Base-by-base conservation (phyloP, 164 flowering plant genomes). In the Piper longum region DNA sequence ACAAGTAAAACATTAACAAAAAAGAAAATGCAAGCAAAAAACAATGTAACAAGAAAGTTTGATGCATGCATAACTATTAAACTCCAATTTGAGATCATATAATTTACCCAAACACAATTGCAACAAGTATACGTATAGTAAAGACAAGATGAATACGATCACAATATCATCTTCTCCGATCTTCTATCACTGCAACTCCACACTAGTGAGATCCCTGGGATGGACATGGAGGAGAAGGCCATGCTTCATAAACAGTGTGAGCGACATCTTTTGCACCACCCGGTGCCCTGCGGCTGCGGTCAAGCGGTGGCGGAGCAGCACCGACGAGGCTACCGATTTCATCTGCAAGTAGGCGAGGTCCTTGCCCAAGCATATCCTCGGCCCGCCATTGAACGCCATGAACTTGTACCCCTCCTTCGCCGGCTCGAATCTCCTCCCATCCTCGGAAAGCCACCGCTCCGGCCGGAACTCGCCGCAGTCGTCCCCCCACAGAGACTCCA, bases 401-500 rank as follows among this genome's bases (percentile, higher is more conserved):
- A 87, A 89, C 74, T 80, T 85, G 72, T 82, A 88, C 4, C 78
- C 76, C 44, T 90, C 97, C 43, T 82, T 84, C 0, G 86, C 89
- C 43, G 84, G 74, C 63, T 85, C 88, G 69, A 85, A 88, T 61
- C 81, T 78, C 76, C 73, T 75, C 0, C 77, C 90, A 0, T 57
- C 74, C 1, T 66, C 16, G 17, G 86, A 69, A 0, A 91, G 72
- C 98, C 96, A 89, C 70, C 98, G 65, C 62, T 91, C 96, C 54
- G 98, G 96, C 60, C 70, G 76, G 62, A 85, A 91, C 71, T 91
- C 96, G 77, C 74, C n/a, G 75, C 95, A 91, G 51, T 91, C 96
- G 57, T 81, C 0, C 98, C 98, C 98, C 98, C 98, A 91, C 54
- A 87, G 71, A 3, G 74, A 59, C 76, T 81, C 74, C 96, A 87